phyloP scores from a whole-genome alignment of 2,329 filamentous ascomycete species.

The Uncinocarpus reesii region DNA sequence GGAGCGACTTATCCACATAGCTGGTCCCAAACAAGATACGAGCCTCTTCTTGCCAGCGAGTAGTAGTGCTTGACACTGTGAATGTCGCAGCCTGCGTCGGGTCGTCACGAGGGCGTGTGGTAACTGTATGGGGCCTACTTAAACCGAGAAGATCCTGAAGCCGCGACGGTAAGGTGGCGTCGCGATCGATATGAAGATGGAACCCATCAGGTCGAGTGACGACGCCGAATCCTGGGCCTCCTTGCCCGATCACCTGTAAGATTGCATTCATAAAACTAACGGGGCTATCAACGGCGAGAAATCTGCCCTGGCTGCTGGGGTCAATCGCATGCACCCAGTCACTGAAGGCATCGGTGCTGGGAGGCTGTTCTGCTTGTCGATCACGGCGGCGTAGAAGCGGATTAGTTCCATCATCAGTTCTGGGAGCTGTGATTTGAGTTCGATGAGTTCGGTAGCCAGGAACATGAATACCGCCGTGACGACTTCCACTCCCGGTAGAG shows the following conservation, averaged over 20 bases:
- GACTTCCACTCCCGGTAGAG: constrained; percentile 44
- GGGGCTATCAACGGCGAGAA: constrained; percentile 41
- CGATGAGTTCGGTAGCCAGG: constrained; percentile 39
- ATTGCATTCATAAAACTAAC: constrained; percentile 50
- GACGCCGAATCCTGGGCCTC: constrained; percentile 34
- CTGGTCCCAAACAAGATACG: constrained; percentile 67
- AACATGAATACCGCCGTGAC: constrained; percentile 33
- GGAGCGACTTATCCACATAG: constrained; percentile 58
- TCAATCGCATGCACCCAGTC: constrained; percentile 47
- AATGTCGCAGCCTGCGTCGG: constrained; percentile 66
- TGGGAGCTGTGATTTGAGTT: constrained; percentile 40
- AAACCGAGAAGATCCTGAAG: constrained; percentile 42
- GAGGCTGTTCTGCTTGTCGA: constrained; percentile 25
- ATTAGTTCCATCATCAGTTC: constrained; percentile 71
- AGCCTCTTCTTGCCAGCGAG: constrained; percentile 82
- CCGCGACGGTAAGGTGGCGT: constrained; percentile 41
- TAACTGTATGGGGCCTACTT: constrained; percentile 19
- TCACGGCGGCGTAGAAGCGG: constrained; percentile 64
- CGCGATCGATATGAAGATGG: constrained; percentile 47
- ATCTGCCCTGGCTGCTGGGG: constrained; percentile 34
- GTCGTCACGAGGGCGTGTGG: constrained; percentile 36
- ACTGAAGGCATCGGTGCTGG: constrained; percentile 37
- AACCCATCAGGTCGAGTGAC: constrained; percentile 42
- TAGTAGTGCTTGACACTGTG: constrained; percentile 56
- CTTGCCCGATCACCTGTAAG: constrained; percentile 44